Percentiles rank a stretch among this genome's conserved stretches.
Evolutionary conservation across 140 eudicot genomes (phyloP).

Genomic region (Stevia rebaudiana): DNA sequence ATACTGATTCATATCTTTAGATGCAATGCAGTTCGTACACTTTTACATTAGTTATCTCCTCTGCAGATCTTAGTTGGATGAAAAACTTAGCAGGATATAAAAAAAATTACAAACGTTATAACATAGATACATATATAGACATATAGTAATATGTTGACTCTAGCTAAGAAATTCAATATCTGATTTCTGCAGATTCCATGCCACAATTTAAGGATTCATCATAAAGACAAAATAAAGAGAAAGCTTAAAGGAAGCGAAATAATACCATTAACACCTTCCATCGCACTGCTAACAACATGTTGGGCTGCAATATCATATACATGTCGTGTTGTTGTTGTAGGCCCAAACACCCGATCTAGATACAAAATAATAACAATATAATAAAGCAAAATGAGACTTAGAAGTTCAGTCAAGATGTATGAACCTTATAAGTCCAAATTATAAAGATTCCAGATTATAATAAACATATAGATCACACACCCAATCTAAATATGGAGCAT

Average conservation of each 20-base stretch:
- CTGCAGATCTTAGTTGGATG: background rate
- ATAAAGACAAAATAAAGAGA: background rate
- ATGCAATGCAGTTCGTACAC: background rate
- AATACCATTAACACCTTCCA: conserved; percentile 94
- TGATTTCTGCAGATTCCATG: background rate
- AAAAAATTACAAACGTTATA: background rate
- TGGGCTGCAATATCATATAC: conserved; percentile 97
- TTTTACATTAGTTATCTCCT: background rate
- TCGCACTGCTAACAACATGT: conserved; percentile 82
- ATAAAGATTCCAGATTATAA: background rate
- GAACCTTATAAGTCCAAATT: conserved; percentile 11
- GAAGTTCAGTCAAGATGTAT: conserved; percentile 11
- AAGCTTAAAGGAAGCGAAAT: background rate
- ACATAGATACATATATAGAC: background rate
- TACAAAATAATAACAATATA: conserved; percentile 10
- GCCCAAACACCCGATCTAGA: conserved; percentile 93
- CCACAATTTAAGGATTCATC: background rate
- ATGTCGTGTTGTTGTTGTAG: conserved; percentile 93
- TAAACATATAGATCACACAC: background rate
- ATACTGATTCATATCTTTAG: background rate
- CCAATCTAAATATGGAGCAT: background rate
- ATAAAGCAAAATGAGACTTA: conserved; percentile 15
- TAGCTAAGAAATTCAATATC: background rate
- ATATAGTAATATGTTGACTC: background rate
- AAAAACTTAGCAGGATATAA: background rate